Evolutionary conservation across 1,284 basidiomycete genomes (phyloP).

Genomic region (Rhizoctonia solani): DNA sequence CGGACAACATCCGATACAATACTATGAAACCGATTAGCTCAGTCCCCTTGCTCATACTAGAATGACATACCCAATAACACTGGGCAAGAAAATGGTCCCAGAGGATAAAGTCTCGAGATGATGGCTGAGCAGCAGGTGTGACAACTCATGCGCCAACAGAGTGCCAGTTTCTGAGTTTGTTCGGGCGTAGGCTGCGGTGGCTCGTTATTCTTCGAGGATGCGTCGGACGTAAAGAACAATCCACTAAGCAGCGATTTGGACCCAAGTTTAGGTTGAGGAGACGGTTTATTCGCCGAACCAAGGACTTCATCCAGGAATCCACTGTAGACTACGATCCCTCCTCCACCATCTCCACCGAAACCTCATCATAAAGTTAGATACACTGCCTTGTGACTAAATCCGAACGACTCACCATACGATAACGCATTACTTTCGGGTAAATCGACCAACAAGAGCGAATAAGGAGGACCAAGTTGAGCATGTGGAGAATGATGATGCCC

Average conservation of each 20-base stretch:
- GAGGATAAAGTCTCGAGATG: constrained; percentile 88
- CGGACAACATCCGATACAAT: constrained; percentile 74
- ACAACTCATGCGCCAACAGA: constrained; percentile 84
- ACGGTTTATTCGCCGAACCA: constrained; percentile 46
- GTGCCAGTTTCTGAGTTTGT: constrained; percentile 85
- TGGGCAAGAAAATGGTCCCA: constrained; percentile 78
- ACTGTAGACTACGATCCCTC: constrained; percentile 87
- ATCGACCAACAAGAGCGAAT: constrained; percentile 82
- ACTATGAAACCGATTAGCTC: background rate
- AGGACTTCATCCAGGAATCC: constrained; percentile 85
- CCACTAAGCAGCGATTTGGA: constrained; percentile 18
- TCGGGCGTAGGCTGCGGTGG: constrained; percentile 63
- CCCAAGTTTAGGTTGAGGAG: constrained; percentile 1
- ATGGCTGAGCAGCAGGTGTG: constrained; percentile 84
- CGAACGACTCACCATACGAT: constrained; percentile 61
- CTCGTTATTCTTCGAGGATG: no score
- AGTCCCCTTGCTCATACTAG: background rate
- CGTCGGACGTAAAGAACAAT: background rate
- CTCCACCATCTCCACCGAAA: constrained; percentile 85
- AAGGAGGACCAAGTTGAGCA: constrained; percentile 76
- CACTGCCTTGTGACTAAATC: background rate
- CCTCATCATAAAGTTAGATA: constrained; percentile 44
- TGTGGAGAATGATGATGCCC: constrained; percentile 52
- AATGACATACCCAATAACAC: constrained; percentile 58
- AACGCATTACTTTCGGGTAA: constrained; percentile 83